These are phyloP conservation scores for Graphium sp. DNA, from an alignment of 2,329 filamentous ascomycete species.

Conservation along the genomic window DNA sequence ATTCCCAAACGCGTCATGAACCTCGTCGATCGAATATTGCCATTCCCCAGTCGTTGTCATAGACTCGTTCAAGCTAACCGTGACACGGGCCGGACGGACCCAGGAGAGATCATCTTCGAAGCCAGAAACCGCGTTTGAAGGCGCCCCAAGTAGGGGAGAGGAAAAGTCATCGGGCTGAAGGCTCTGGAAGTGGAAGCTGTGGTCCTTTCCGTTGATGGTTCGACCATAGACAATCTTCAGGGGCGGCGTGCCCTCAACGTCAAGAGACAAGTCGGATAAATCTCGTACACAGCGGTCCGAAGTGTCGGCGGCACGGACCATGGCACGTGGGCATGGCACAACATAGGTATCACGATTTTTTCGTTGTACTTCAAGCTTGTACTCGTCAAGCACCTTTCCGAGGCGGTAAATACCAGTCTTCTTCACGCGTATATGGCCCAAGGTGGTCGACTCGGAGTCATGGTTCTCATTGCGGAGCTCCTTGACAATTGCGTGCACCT, in stretches of 20 bases:
- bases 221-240: constrained; percentile 87
- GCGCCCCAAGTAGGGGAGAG: constrained; percentile 55
- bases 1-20: constrained; percentile 83
- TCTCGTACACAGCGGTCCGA: constrained; percentile 69
- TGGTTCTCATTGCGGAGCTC: constrained; percentile 48
- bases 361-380: constrained; percentile 81
- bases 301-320: constrained; percentile 45
- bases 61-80: constrained; percentile 79
- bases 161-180: constrained; percentile 76
- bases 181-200: constrained; percentile 80
- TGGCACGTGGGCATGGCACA: constrained; percentile 68
- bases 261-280: constrained; percentile 67
- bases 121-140: constrained; percentile 40
- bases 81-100: constrained; percentile 60
- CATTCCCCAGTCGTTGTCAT: constrained; percentile 65
- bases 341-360: constrained; percentile 64
- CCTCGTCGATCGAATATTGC: constrained; percentile 83
- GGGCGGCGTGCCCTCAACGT: constrained; percentile 78
- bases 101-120: constrained; percentile 57
- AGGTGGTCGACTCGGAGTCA: constrained; percentile 38
- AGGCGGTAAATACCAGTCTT: constrained; percentile 80
- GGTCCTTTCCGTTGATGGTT: constrained; percentile 66
- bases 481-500: constrained; percentile 59
- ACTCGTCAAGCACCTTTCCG: constrained; percentile 74
- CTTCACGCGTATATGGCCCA: too few relatives aligned